Evolutionary conservation across 305 asterid genomes (phyloP).

Genomic region (Plantago coronopus): DNA sequence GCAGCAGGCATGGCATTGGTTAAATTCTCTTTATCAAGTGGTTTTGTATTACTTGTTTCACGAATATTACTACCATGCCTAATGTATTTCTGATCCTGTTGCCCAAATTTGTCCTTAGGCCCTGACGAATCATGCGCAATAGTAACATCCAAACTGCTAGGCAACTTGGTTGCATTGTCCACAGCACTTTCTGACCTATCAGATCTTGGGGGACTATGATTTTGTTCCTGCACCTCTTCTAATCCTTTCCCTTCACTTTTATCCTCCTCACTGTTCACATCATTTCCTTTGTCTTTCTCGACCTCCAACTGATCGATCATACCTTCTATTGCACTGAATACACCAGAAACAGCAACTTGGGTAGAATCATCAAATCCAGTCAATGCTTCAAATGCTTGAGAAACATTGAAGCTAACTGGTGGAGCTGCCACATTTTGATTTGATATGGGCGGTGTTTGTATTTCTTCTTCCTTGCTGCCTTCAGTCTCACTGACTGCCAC

Average conservation of each 20-base stretch:
- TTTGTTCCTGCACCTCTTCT: constrained; percentile 33
- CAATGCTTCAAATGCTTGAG: constrained; percentile 76
- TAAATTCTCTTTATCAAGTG: constrained; percentile 29
- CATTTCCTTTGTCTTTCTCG: constrained; percentile 37
- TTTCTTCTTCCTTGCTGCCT: constrained; percentile 29
- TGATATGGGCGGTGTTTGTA: constrained; percentile 19
- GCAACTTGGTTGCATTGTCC: constrained; percentile 19
- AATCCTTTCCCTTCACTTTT: constrained; percentile 30
- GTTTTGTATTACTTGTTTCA: constrained; percentile 25
- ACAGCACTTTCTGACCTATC: constrained; percentile 27
- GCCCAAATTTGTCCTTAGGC: constrained; percentile 22
- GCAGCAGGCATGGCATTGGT: constrained; percentile 25
- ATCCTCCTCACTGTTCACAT: constrained; percentile 27
- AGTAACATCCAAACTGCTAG: constrained; percentile 28
- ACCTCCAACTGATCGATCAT: constrained; percentile 75
- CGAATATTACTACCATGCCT: constrained; percentile 22
- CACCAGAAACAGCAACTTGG: constrained; percentile 88
- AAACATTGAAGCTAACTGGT: constrained; percentile 51
- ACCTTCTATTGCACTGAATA: constrained; percentile 76
- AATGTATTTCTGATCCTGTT: too few species aligned
- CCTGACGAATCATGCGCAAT: constrained; percentile 24
- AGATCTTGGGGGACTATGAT: constrained; percentile 26
- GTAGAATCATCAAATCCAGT: constrained; percentile 91
- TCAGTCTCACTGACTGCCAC: constrained; percentile 38
- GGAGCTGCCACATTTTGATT: constrained; percentile 40